Evolutionary conservation across 495 filamentous ascomycete species (phyloP), one percentile per base, ranked within the genome.

Genomic region (Cercophora scortea): DNA sequence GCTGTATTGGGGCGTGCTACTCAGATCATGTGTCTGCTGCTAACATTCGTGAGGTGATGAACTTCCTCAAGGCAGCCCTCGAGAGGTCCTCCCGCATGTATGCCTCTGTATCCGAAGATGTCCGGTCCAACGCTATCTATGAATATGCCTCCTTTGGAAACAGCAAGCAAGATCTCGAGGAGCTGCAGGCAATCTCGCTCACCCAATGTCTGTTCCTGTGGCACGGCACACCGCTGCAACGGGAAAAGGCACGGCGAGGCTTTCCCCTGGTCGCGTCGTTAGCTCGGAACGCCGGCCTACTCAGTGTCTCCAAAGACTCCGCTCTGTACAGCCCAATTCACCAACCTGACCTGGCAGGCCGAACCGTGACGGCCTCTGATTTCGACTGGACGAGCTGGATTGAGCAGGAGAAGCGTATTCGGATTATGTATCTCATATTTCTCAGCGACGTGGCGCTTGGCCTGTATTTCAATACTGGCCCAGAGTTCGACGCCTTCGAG

Each of bases 1-100:
- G 86, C 50, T 83, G 77, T 53, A 71, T 85, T 54, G 83, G 84
- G 15, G 83, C 83, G 32, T 83, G 84, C 25, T 87, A 87, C 62
- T 85, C 83, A 19, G 65, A 79, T 45, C 69, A 67, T 36, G 61
- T 83, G 13, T 64, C 68, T 3, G 63, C 79, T 13, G 61, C 69
- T 25, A 71, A 82, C 53, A 77, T 82, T 47, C 76, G 83, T 40
- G 74, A 77, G 52, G 62, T 86, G 53, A 83, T 82, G 65, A 78
- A 85, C 42, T 66, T 76, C 35, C 64, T 79, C 2, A 73, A 72
- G 32, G 57, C 63, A 13, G 75, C 74, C 4, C 67, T 82, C 50
- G 72, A 78, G 45, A 58, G 72, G 32, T 72, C 77, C 33, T 80
- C 76, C 12, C 70, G 64, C 39, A 56, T 81, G 43, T 75, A 74